Evolutionary conservation across 1,284 basidiomycete genomes (phyloP), one percentile per base, ranked within the genome.

Genomic region (Cutaneotrichosporon sp.): DNA sequence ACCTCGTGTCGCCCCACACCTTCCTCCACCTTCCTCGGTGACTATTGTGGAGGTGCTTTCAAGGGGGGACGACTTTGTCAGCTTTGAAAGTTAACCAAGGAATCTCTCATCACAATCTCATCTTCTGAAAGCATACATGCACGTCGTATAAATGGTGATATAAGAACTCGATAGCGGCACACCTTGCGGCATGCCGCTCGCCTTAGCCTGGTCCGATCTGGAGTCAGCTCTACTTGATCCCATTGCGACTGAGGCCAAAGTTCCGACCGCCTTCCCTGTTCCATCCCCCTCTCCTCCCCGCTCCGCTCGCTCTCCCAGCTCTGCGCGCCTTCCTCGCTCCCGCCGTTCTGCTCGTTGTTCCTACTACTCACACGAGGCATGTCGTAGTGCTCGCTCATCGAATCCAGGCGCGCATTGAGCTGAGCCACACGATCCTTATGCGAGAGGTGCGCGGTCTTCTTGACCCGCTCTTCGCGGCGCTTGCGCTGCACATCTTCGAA

Each of bases 391-490:
- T 80, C 78, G 61, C 76, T 77, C 26, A 97, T 86, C 58, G 86
- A 83, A 77, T 95, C 94, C 8, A 99, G 84, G 76, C 97, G 91
- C 36, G 85, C 77, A 78, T 99, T 99, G 75, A 94, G 92, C 75
- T 94, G 91, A 65, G 87, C 88, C 26, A 99, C 94, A 57, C 94
- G 89, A 67, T 99, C 96, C 81, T 97, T 97, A 82, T 99, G 96
- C 10, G 91, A 92, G 81, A 89, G 90, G 71, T 84, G 84, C 0
- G 95, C 95, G 72, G 91, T 80, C 79, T 88, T 92, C 36, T 86
- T 85, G 30, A 95, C 91, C 71, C 87, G 87, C 67, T 89, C 87
- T n/a, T 87, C 85, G 65, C 96, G 85, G 76, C 93, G 83, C 75
- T 87, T 86, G 73, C 85, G 85, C 82, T 93, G 90, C 13, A 86